These are phyloP conservation scores for Paecilomyces sp. DNA, from an alignment of 2,329 filamentous ascomycete species.

Conservation along the genomic window DNA sequence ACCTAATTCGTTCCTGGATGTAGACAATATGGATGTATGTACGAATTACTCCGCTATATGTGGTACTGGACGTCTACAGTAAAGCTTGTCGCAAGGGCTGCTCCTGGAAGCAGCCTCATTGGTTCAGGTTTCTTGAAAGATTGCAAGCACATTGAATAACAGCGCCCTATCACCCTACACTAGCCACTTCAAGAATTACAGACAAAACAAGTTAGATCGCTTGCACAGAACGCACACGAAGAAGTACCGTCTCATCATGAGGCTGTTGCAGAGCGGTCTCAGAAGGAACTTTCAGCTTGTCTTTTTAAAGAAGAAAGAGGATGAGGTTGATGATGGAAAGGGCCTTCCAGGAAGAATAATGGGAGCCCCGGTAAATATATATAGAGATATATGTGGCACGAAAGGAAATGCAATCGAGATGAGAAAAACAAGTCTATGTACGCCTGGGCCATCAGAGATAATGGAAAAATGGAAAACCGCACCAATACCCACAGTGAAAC, in stretches of 20 bases:
- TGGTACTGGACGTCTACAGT: too few species aligned
- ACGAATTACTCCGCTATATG: too few species aligned
- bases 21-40: too few species aligned
- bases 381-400: neutral
- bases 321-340: neutral
- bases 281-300: neutral
- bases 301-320: too few species aligned
- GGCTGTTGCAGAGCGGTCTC: neutral
- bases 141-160: neutral
- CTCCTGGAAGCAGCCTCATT: neutral
- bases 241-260: neutral
- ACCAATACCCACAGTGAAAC: slow-evolving; percentile 1
- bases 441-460: slow-evolving; percentile 11
- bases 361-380: slow-evolving; percentile 1
- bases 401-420: slow-evolving; percentile 2
- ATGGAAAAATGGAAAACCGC: neutral
- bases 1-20: neutral
- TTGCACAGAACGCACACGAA: neutral
- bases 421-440: slow-evolving; percentile 12
- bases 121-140: neutral
- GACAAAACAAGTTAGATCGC: neutral
- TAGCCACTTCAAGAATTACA: neutral
- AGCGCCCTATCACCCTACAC: neutral
- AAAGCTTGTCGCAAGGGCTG: too few species aligned
- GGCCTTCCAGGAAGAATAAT: neutral